Base-by-base conservation (phyloP, 2,329 filamentous ascomycete species). In the Epicoccum nigrum region DNA sequence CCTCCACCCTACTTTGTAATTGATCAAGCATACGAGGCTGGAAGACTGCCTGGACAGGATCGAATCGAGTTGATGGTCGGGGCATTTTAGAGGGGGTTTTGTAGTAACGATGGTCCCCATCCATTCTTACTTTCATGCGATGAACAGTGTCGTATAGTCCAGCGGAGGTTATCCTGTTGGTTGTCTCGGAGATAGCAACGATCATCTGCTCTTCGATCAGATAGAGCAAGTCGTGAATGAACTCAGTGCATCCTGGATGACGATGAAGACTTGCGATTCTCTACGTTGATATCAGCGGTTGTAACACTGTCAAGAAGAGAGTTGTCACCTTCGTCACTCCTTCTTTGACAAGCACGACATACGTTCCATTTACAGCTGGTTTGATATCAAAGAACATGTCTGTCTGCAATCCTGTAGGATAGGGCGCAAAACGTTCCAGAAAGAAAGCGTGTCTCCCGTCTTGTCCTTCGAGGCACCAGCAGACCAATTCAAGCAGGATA, bases 371-470 rank as follows among this genome's bases (percentile, higher is more conserved):
- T 27, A 19, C 11, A 7, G 13, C 16, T 4, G 32, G 39, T 21
- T 52, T 28, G 4, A 60, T 30, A 13, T 60, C 57, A 25, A 60
- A 63, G 35, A 55, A 63, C 4, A 56, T 60, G 23, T 60, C 51
- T 4, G 41, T 41, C 9, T 42, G 16, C 12, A 6, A 23, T 7
- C 56, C 53, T 8, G 51, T 44, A 7, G 38, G 17, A 31, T 56
- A 56, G 1, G 31, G 25, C 15, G 41, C 12, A 5, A 16, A 30
- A 15, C 53, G 16, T 4, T 45, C 28, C 1, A 21, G 3, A 1
- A n/a, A 16, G 25, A 62, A 62, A 2, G 28, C 13, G 7, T 21
- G n/a, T 2, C 37, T 20, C 4, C 38, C 7, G 1, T n/a, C 13
- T 12, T 27, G 17, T 1, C 60, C 60, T 2, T 44, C 50, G 5